Evolutionary conservation across 1,139 yeast species (phyloP).

Genomic region (Hanseniaspora gamundiae): DNA sequence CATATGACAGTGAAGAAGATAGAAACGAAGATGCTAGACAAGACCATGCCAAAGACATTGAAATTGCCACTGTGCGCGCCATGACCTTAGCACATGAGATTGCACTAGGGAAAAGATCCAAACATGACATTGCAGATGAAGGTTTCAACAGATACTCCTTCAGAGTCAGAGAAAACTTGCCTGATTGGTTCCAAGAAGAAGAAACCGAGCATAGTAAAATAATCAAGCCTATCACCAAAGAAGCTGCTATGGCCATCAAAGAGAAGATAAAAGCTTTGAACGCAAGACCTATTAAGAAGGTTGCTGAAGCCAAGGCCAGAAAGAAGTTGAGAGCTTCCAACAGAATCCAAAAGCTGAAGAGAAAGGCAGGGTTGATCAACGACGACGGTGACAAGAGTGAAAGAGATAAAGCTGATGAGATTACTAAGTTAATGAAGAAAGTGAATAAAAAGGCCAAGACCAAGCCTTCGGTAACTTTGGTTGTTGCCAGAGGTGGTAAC

Average conservation of each 20-base stretch:
- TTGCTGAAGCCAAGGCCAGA: constrained; percentile 92
- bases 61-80: constrained; percentile 86
- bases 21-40: constrained; percentile 30
- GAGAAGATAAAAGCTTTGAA: constrained; percentile 83
- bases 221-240: constrained; percentile 87
- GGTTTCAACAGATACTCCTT: constrained; percentile 87
- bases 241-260: constrained; percentile 84
- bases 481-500: constrained; percentile 80
- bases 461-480: constrained; percentile 77
- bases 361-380: constrained; percentile 84
- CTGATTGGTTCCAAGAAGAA: constrained; percentile 93
- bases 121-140: constrained; percentile 76
- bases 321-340: constrained; percentile 89
- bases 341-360: constrained; percentile 80
- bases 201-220: constrained; percentile 79
- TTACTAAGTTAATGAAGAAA: constrained; percentile 72
- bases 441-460: constrained; percentile 62
- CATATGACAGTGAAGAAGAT: constrained; percentile 39
- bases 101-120: constrained; percentile 77
- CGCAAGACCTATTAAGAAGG: constrained; percentile 97
- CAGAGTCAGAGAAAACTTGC: constrained; percentile 81
- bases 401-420: constrained; percentile 89
- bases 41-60: constrained; percentile 51
- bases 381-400: constrained; percentile 83
- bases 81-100: constrained; percentile 97